Percentiles rank a stretch among this genome's conserved stretches.
These are phyloP conservation scores for Trypethelium eluteriae DNA, from an alignment of 495 filamentous ascomycete genomes.

Conservation along the genomic window DNA sequence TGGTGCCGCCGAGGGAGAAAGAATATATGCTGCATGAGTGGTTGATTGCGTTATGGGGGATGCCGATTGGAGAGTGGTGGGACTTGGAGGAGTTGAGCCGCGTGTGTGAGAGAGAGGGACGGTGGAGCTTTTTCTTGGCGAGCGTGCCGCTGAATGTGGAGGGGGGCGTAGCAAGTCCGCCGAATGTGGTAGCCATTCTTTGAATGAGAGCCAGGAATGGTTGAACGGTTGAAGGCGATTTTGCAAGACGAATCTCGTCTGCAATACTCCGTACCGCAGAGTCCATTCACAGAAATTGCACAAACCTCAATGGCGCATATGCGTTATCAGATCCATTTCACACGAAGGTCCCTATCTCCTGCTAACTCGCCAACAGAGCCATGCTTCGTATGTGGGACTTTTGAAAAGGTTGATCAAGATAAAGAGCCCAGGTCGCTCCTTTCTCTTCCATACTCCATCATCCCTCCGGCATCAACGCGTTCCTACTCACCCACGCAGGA, in stretches of 20 bases:
- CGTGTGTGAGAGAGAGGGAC: constrained; percentile 39
- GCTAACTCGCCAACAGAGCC: too few species aligned
- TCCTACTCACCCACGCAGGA: neutral
- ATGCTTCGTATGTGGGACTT: too few species aligned
- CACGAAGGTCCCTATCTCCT: too few species aligned
- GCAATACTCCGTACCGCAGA: too few species aligned
- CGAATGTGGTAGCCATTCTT: constrained; percentile 40
- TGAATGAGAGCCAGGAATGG: neutral
- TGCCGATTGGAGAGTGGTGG: constrained; percentile 54
- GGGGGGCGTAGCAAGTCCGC: constrained; percentile 49
- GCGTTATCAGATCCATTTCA: too few species aligned
- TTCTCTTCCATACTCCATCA: too few species aligned
- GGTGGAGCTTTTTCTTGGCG: constrained; percentile 48
- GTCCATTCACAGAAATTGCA: too few species aligned
- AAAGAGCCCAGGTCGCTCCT: too few species aligned
- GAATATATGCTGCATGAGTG: constrained; percentile 44
- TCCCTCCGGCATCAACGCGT: neutral
- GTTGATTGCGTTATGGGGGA: constrained; percentile 49
- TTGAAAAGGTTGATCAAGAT: too few species aligned
- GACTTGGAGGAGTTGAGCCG: constrained; percentile 45
- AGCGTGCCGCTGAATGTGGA: constrained; percentile 48
- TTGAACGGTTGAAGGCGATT: too few species aligned
- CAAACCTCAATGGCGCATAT: too few species aligned
- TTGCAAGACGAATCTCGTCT: too few species aligned
- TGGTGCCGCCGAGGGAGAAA: constrained; percentile 26